These are phyloP conservation scores for Allium sativum DNA, from an alignment of 106 monocot genomes.

Conservation along the genomic window DNA sequence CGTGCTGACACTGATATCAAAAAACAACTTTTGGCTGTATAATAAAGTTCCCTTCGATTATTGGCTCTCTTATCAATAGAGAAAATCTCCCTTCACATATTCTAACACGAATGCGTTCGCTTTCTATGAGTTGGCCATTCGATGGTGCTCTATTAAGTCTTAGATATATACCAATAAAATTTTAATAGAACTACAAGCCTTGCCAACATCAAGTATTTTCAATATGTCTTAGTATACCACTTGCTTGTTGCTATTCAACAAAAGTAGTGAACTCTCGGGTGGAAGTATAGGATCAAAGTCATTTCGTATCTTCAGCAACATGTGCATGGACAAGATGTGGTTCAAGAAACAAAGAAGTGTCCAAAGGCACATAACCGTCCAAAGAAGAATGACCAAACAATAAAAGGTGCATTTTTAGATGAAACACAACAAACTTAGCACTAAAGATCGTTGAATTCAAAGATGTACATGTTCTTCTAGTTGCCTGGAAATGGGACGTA, in stretches of 20 bases:
- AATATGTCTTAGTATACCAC: conserved; percentile 78
- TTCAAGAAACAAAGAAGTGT: too few relatives aligned
- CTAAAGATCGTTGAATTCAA: too few relatives aligned
- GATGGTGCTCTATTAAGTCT: conserved; percentile 70
- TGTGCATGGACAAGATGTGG: conserved; percentile 99
- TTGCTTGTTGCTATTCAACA: conserved; percentile 90
- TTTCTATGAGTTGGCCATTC: conserved; percentile 69
- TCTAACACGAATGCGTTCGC: conserved; percentile 90
- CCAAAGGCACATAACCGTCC: too few relatives aligned
- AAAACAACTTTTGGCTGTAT: too few relatives aligned
- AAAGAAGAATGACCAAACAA: too few relatives aligned
- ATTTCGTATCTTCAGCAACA: conserved; percentile 98
- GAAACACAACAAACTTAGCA: too few relatives aligned
- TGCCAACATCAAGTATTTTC: conserved; percentile 79
- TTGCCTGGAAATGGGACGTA: too few relatives aligned
- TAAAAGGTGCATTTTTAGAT: too few relatives aligned
- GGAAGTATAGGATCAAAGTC: conserved; percentile 99
- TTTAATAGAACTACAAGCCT: conserved; percentile 87
- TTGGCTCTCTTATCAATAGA: conserved; percentile 86
- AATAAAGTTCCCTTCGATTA: too few relatives aligned
- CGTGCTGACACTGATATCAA: too few relatives aligned
- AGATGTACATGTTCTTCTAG: too few relatives aligned
- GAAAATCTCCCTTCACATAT: conserved; percentile 99
- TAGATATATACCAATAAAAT: conserved; percentile 89
- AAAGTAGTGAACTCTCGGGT: conserved; percentile 96